phyloP scores from a whole-genome alignment of 352 stramenopile genomes.

The Phytophthora boehmeriae region DNA sequence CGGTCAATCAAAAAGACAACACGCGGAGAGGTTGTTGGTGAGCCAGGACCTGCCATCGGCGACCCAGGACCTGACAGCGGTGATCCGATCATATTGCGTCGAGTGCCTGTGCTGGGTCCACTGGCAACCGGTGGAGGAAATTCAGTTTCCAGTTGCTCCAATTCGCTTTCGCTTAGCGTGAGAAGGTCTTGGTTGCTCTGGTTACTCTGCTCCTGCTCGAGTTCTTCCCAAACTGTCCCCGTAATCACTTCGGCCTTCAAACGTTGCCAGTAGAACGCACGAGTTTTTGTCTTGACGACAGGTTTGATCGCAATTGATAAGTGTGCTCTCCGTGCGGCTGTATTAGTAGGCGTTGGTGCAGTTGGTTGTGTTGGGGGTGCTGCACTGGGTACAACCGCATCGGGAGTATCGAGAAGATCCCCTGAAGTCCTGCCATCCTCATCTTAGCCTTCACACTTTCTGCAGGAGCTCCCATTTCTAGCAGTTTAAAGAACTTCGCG shows the following conservation, averaged over 20 bases:
- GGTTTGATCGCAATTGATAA: slow-evolving; percentile 71
- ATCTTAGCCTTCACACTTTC: slow-evolving; percentile 77
- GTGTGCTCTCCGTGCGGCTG: slow-evolving; percentile 45
- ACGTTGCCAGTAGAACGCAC: slow-evolving; percentile 82
- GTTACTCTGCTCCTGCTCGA: slow-evolving; percentile 60
- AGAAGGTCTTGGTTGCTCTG: slow-evolving; percentile 62
- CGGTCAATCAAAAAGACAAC: slow-evolving; percentile 82
- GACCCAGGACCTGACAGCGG: slow-evolving; percentile 38
- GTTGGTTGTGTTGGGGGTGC: slow-evolving; percentile 7
- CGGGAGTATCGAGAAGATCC: slow-evolving; percentile 67
- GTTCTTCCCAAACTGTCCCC: slow-evolving; percentile 82
- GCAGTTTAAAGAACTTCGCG: slow-evolving; percentile 78
- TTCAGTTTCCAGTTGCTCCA: slow-evolving; percentile 59
- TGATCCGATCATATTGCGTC: slow-evolving; percentile 40
- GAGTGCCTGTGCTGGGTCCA: slow-evolving; percentile 42
- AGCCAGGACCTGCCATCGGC: slow-evolving; percentile 41
- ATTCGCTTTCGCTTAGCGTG: slow-evolving; percentile 50
- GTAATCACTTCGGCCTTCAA: slow-evolving; percentile 62
- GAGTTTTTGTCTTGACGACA: slow-evolving; percentile 58
- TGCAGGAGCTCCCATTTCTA: slow-evolving; percentile 59
- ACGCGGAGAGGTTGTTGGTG: slow-evolving; percentile 56
- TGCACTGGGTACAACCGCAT: slow-evolving; percentile 40
- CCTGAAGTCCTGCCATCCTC: slow-evolving; percentile 60
- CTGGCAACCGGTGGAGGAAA: slow-evolving; percentile 62
- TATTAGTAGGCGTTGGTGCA: slow-evolving; percentile 15